Evolutionary conservation across 371 early-diverging fungal genomes (phyloP).

Genomic region (Basidiobolus meristosporus): DNA sequence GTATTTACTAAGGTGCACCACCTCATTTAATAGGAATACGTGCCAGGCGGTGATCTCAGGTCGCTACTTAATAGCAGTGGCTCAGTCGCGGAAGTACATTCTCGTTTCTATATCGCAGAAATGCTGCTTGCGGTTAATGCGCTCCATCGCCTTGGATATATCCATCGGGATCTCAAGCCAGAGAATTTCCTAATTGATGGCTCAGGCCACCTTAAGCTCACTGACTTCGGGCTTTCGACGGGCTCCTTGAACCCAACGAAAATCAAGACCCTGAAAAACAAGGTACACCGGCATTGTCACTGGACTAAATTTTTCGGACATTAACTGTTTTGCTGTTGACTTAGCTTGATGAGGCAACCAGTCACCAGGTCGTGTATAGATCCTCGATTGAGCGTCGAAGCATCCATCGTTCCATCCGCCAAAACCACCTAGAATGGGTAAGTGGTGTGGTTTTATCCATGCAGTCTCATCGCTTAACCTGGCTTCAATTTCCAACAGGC

Average conservation of each 20-base stretch:
- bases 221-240: slow-evolving; percentile 83
- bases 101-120: slow-evolving; percentile 54
- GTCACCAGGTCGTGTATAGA: not conserved
- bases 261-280: slow-evolving; percentile 28
- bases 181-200: slow-evolving; percentile 34
- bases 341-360: not conserved
- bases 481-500: slow-evolving; percentile 11
- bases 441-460: slow-evolving; percentile 7
- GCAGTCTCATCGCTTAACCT: slow-evolving; percentile 7
- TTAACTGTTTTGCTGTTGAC: slow-evolving; percentile 15
- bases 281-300: slow-evolving; percentile 13
- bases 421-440: slow-evolving; percentile 5
- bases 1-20: no score
- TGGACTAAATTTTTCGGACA: no score
- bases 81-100: slow-evolving; percentile 33
- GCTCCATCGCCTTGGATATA: slow-evolving; percentile 38
- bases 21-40: no score
- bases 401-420: no score
- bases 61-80: slow-evolving; percentile 34
- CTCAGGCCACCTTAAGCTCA: slow-evolving; percentile 55
- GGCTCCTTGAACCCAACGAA: slow-evolving; percentile 36
- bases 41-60: slow-evolving; percentile 64
- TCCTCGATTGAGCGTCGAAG: no score
- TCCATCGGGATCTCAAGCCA: slow-evolving; percentile 45
- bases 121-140: slow-evolving; percentile 46